phyloP scores from a whole-genome alignment of 78 protist genomes.

The Dictyostelium brefeldianum region DNA sequence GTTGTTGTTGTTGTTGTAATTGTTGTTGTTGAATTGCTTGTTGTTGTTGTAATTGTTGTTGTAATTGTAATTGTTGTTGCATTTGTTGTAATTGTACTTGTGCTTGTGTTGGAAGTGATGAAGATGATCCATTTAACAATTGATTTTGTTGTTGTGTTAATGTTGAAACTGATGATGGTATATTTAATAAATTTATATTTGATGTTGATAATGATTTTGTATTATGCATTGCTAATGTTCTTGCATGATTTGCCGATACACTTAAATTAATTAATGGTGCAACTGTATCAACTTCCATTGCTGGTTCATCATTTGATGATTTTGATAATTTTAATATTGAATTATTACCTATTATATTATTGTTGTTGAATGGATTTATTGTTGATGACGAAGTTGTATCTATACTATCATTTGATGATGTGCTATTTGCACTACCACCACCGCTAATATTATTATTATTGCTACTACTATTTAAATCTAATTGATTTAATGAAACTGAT shows the following conservation, averaged over 20 bases:
- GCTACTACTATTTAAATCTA: not conserved
- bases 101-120: constrained; percentile 27
- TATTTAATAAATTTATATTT: not conserved
- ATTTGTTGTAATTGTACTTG: constrained; percentile 20
- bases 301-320: not conserved
- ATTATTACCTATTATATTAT: not conserved
- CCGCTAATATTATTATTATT: not conserved
- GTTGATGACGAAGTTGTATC: not conserved
- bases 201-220: constrained; percentile 22
- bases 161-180: constrained; percentile 4
- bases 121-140: not conserved
- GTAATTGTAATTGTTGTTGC: not conserved
- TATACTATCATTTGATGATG: too few relatives aligned
- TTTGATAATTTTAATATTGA: not conserved
- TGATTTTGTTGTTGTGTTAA: not conserved
- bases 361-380: not conserved
- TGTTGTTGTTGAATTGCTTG: not conserved
- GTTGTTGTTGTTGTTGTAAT: not conserved
- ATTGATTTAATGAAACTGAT: constrained; percentile 16
- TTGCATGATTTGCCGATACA: not conserved
- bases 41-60: not conserved
- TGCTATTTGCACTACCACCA: too few relatives aligned
- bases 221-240: constrained; percentile 25
- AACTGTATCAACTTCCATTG: constrained; percentile 14
- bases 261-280: not conserved